Base-by-base conservation (phyloP, 306 rosid genomes). In the Cucurbita argyrosperma region DNA sequence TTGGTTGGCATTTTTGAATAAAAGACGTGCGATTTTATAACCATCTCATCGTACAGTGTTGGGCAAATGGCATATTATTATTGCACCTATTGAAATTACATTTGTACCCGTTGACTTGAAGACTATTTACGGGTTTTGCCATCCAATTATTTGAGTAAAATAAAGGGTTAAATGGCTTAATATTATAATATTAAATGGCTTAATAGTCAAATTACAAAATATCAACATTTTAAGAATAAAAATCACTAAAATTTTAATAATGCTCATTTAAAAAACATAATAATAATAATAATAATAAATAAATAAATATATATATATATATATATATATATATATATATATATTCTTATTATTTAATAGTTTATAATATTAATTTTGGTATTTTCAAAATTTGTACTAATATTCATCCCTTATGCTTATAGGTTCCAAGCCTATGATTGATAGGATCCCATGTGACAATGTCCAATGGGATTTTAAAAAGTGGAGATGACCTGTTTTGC, bases 81-180 rank as follows among this genome's bases (percentile, higher is more conserved):
- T 63, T 6, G 2, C n/a, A 42, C 15, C 39, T 19, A 46, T 11
- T 1, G 10, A 19, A 43, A 66, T 66, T 66, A 66, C 38, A 45
- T 45, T 43, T 43, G 8, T 66, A 19, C 35, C 18, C 54, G 54
- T 66, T 46, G 72, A 66, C 54, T 43, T 19, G n/a, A 12, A 42
- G 10, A 45, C 0, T 45, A 45, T 45, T 66, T 66, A 42, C 53
- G 19, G 10, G 39, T 21, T 66, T 6, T 40, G 51, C 72, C 72
- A 66, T 66, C 55, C 72, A 66, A 66, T 45, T 66, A 66, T 66
- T 66, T 38, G 30, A 66, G 53, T 19, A 65, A 66, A 39, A 40
- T 37, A 37, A 40, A 39, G 23, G 50, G 30, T 0, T 4, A 39
- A 62, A 39, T n/a, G n/a, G 0, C 68, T 7, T 30, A 61, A 30